A percentile compares a stretch with the other conserved stretches of the same genome.
Evolutionary conservation across 208 protist genomes (phyloP).

Genomic region (Trypanosoma conorhini): DNA sequence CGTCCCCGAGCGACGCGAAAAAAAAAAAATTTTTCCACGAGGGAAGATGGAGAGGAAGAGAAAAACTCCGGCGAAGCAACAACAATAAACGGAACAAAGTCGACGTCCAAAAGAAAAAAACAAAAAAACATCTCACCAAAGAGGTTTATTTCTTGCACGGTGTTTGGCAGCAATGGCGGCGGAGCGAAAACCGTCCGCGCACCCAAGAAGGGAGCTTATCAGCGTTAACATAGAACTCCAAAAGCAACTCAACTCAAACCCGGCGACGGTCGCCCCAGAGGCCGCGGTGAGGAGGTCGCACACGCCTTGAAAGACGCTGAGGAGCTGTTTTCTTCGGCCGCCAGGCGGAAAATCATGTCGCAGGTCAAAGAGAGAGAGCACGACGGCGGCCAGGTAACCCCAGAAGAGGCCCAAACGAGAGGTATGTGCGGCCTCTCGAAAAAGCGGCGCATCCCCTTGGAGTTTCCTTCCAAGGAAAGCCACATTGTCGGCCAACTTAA

Average conservation of each 20-base stretch:
- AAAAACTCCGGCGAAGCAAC: neutral
- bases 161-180: neutral
- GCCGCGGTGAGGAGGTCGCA: constrained; percentile 70
- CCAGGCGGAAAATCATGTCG: constrained; percentile 32
- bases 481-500: constrained; percentile 82
- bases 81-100: neutral
- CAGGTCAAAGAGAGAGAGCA: constrained; percentile 67
- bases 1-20: neutral
- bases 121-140: neutral
- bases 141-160: neutral
- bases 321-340: constrained; percentile 35
- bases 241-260: constrained; percentile 16
- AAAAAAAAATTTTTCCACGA: neutral
- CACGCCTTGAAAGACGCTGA: constrained; percentile 60
- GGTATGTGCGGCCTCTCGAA: constrained; percentile 34
- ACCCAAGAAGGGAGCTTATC: constrained; percentile 66
- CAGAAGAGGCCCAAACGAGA: constrained; percentile 68
- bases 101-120: neutral
- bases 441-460: constrained; percentile 22
- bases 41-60: neutral
- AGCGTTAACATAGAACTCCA: constrained; percentile 51
- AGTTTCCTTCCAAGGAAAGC: constrained; percentile 63
- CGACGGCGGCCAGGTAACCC: constrained; percentile 58
- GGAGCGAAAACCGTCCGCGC: constrained; percentile 20
- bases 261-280: neutral